Base-by-base conservation (phyloP, 2,329 filamentous ascomycete species). In the Talaromyces albobiverticillius region DNA sequence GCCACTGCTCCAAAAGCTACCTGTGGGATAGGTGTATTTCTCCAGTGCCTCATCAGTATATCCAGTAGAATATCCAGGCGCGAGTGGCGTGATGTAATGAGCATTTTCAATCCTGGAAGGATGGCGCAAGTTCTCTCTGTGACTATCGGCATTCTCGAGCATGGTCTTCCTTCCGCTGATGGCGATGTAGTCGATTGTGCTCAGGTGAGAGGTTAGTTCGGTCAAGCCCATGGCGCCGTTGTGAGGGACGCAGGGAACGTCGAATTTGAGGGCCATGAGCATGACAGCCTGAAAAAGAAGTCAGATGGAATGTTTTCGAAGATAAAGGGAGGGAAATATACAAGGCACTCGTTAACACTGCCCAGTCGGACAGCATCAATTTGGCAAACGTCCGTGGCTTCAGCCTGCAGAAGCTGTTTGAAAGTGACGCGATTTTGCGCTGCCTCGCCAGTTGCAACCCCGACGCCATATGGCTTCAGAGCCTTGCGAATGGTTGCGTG, bases 341-440 rank as follows among this genome's bases (percentile, higher is more conserved):
- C 67, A 22, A 96, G 79, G 20, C 93, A 90, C 74, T 96, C 91
- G 74, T 95, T 95, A 41, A 95, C 89, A 59, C 91, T 90, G 36
- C 91, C 91, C 61, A 96, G 82, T 25, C 91, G 86, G 77, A 90
- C 95, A 2, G 91, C 91, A 65, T 96, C 91, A 63, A 94, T 88
- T 73, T 96, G 91, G 71, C 89, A 90, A 16, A 95, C 84, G 66
- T 94, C 90, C 62, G 95, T 89, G 57, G 90, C 89, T 51, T 87
- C 87, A 1, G 84, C 79, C 68, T 86, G 83, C 51, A 96, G 82
- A 55, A 95, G 82, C 74, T 96, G 91, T 80, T 95, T 96, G 83
- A 96, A 96, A 64, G 95, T 84, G 61, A 95, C 89, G 38, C 91
- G 85, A 78, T 95, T 96, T 77, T 95, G 91, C 76, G 89, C 94